Base-by-base conservation (phyloP, 257 asterid species). In the Cynanchum wilfordii region DNA sequence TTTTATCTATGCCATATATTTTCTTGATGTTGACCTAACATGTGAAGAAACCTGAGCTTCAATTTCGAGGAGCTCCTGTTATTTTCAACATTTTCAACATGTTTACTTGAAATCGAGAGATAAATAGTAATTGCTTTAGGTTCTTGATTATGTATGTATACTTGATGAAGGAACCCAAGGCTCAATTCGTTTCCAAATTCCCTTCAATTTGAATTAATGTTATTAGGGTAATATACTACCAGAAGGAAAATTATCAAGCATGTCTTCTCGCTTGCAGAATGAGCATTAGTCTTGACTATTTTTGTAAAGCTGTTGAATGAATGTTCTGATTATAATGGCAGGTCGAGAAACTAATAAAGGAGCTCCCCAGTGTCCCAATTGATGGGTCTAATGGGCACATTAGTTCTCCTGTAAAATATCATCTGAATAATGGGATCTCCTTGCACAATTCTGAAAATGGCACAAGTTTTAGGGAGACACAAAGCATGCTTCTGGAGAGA, bases 401-500 rank as follows among this genome's bases (percentile, higher is more conserved):
- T 66, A 82, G 29, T 77, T 69, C 88, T 70, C 69, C 77, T 27
- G 83, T 84, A 67, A 85, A 82, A 65, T 83, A 77, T 77, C 92
- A 84, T 57, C 75, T 86, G 64, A 83, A 86, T 90, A 84, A 86
- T 63, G 87, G 87, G 49, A 51, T 84, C 73, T 85, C 95, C 72
- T 77, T 78, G 38, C 90, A 88, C 64, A 82, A 87, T 78, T 80
- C 79, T 64, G 97, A 93, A 77, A 87, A 81, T 56, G 97, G 95
- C 75, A 81, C 88, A 42, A 87, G 76, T 74, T 80, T 89, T 69
- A 89, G 98, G 84, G 99, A 95, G 86, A 87, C 98, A 57, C 99
- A 92, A 80, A 92, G 99, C 86, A 89, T 92, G 97, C 89, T 91
- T 79, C 79, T 95, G 77, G 98, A 95, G 86, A 87, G 99, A 82